Evolutionary conservation across 805 yeast species (phyloP).

Genomic region (Scheffersomyces amazonensis): DNA sequence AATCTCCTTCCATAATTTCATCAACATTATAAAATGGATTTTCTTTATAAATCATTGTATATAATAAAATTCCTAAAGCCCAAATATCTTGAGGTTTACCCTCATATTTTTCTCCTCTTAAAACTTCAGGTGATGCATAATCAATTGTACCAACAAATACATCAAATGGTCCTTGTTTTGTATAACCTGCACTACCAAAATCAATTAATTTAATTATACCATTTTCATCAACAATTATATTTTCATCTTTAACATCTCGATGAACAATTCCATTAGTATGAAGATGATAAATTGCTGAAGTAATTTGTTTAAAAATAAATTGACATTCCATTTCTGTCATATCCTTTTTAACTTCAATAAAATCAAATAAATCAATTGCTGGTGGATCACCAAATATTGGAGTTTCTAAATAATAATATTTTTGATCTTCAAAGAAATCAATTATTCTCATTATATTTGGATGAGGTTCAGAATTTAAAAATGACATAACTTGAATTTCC

Average conservation of each 20-base stretch:
- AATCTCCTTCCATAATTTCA: slow-evolving; percentile 88
- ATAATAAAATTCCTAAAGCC: slow-evolving; percentile 91
- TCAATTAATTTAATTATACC: slow-evolving; percentile 86
- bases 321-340: slow-evolving; percentile 80
- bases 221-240: slow-evolving; percentile 79
- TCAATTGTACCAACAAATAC: slow-evolving; percentile 97
- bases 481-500: slow-evolving; percentile 92
- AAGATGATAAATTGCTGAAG: slow-evolving; percentile 73
- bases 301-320: slow-evolving; percentile 75
- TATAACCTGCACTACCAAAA: slow-evolving; percentile 93
- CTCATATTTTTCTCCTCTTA: slow-evolving; percentile 82
- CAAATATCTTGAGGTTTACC: slow-evolving; percentile 96
- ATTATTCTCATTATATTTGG: slow-evolving; percentile 81
- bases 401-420: slow-evolving; percentile 86
- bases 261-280: slow-evolving; percentile 88
- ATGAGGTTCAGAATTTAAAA: slow-evolving; percentile 73
- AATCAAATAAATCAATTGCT: slow-evolving; percentile 89
- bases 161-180: slow-evolving; percentile 89
- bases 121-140: slow-evolving; percentile 96
- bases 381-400: slow-evolving; percentile 88
- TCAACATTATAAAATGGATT: slow-evolving; percentile 95
- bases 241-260: slow-evolving; percentile 94
- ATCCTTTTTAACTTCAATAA: slow-evolving; percentile 79
- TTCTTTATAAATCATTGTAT: slow-evolving; percentile 88
- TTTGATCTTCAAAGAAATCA: slow-evolving; percentile 91